Evolutionary conservation across 306 rosid genomes (phyloP).

Genomic region (Quercus rubra): DNA sequence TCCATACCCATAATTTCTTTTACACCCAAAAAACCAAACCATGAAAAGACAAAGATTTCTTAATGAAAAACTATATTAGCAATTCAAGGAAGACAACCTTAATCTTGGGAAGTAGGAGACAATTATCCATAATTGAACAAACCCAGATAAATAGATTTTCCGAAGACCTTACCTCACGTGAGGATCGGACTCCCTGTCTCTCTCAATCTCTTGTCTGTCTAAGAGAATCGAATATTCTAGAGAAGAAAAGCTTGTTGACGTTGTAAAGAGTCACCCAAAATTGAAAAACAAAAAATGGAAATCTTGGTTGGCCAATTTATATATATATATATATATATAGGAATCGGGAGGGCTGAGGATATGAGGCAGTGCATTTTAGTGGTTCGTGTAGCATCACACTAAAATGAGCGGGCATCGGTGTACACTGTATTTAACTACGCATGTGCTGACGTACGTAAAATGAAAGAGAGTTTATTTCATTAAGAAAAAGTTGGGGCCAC

Average conservation of each 20-base stretch:
- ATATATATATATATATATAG: neutral
- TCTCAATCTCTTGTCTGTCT: neutral
- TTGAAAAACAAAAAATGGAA: neutral
- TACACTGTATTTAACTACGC: neutral
- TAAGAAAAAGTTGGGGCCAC: too few relatives aligned
- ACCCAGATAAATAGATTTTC: neutral
- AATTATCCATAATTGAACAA: neutral
- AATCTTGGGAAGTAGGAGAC: neutral
- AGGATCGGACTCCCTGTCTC: neutral
- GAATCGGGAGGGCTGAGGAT: neutral
- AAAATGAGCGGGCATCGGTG: neutral
- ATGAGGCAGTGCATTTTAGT: neutral
- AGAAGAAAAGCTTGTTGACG: neutral
- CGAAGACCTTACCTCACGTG: constrained; percentile 14
- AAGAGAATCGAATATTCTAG: constrained; percentile 6
- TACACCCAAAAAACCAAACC: neutral
- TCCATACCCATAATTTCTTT: neutral
- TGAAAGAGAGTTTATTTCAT: too few relatives aligned
- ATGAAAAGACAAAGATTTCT: neutral
- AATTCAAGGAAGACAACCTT: neutral
- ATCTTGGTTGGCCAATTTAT: neutral
- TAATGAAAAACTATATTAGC: neutral
- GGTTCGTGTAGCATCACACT: accelerated
- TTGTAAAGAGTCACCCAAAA: neutral
- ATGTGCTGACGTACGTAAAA: constrained; percentile 9